Evolutionary conservation across 768 basidiomycete genomes (phyloP), one percentile per base, ranked within the genome.

Genomic region (Trametes coccinea): DNA sequence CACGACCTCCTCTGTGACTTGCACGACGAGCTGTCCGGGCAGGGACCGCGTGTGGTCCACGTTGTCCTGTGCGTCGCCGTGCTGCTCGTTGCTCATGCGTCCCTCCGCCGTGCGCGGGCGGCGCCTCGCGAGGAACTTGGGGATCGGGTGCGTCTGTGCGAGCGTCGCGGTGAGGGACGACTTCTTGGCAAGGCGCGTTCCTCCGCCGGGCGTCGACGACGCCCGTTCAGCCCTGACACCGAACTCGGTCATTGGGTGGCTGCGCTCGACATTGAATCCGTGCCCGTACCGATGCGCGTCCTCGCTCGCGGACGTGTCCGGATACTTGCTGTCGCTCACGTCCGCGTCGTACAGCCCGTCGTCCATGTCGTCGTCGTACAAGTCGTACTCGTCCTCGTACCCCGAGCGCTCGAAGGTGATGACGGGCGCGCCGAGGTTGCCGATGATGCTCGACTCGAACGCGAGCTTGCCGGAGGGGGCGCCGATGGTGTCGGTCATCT

Each of bases 361-460:
- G 16, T 59, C 60, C 27, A 53, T 51, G 5, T 55, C 51, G 16
- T 49, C 51, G 43, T 33, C 46, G 50, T 51, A 53, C 31, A 43
- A 44, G 47, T 51, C 54, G 50, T 60, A 48, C 50, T 89, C 88
- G 73, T 92, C 89, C 69, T 92, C 90, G 76, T 90, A 50, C 13
- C 41, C 89, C 71, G 90, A 88, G 47, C 17, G 34, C 53, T 60
- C 62, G 59, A 61, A 59, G 31, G 59, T 59, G 53, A 67, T 49
- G 50, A 64, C 48, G 27, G 61, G 61, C 14, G 61, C 66, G 43
- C 66, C 66, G 53, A 67, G 66, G 55, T 67, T 68, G 40, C 65
- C 67, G 33, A 66, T 60, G 54, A 67, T 50, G 49, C 59, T 63
- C 44, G 58, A 60, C 46, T 48, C 51, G 61, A 63, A 56, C 22